Base-by-base conservation (phyloP, 345 rosid species). In the Citrus unshiu region DNA sequence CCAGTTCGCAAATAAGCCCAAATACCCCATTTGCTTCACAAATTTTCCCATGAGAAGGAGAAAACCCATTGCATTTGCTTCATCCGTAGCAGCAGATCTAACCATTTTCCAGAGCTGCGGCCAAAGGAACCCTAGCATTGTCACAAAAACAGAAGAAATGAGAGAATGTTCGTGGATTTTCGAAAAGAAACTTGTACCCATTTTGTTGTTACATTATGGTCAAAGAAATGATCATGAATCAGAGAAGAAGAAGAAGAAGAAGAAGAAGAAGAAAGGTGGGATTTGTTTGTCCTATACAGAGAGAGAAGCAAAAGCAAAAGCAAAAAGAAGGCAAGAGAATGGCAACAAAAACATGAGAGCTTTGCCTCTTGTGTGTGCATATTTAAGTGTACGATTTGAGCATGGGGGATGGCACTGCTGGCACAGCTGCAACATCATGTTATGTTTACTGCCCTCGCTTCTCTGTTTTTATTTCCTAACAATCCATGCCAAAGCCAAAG, bases 21-120 rank as follows among this genome's bases (percentile, higher is more conserved):
- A 34, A 43, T 27, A 35, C 40, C 54, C 79, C 81, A 78, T 82
- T 69, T 46, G 63, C 76, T 51, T 68, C 79, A n/a, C 27, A 56
- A 25, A 78, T 49, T 37, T 62, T 62, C 56, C 32, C 62, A 39
- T 63, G 63, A 62, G 24, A 57, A 70, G 25, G 68, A 68, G 30
- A 57, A 75, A 32, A n/a, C 63, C 24, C 68, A 79, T 61, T 34
- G 8, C 54, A 24, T 60, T 70, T 35, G 54, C 78, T 72, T 56
- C 72, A 72, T 70, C 27, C 71, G 73, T 66, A 19, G 60, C 68
- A 29, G 24, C 21, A 75, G 49, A 27, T 27, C 34, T 37, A 29
- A 63, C 60, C 81, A 78, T 74, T 5, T n/a, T 79, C 72, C 58
- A 54, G 22, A n/a, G 25, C 68, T 49, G n/a, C 75, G 13, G 24